phyloP scores from a whole-genome alignment of 2,329 filamentous ascomycete species.

The Calonectria pauciramosa region DNA sequence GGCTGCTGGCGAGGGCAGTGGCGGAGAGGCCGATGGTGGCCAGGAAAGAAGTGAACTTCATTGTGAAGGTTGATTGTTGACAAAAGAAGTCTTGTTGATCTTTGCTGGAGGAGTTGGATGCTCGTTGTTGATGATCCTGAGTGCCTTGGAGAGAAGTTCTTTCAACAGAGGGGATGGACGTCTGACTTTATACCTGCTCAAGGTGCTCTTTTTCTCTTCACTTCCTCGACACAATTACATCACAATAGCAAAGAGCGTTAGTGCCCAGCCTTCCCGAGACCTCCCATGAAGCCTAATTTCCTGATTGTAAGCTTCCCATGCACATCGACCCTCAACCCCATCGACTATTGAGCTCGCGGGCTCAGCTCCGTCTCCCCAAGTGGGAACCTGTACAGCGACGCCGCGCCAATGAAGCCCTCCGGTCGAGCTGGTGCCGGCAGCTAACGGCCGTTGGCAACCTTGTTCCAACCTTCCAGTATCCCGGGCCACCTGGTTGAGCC shows the following conservation, averaged over 20 bases:
- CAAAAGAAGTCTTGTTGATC: conserved; percentile 10
- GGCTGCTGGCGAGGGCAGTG: conserved; percentile 10
- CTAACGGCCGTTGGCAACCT: conserved; percentile 18
- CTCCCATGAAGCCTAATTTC: conserved; percentile 19
- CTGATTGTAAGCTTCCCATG: conserved; percentile 12
- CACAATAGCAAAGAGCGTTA: background rate
- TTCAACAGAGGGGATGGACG: background rate
- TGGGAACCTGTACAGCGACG: background rate
- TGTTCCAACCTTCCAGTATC: conserved; percentile 8
- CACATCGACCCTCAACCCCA: background rate
- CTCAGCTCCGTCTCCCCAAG: background rate
- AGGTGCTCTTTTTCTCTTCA: background rate
- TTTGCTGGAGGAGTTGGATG: conserved; percentile 13
- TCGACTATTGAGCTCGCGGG: background rate
- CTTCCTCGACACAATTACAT: background rate
- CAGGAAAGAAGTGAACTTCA: conserved; percentile 28
- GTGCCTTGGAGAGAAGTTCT: conserved; percentile 21
- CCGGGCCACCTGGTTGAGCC: background rate
- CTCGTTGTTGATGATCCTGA: conserved; percentile 19
- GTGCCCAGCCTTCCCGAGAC: background rate
- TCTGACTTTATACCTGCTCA: conserved; percentile 17
- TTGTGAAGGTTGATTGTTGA: conserved; percentile 17
- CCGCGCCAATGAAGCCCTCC: conserved; percentile 5
- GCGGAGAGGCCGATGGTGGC: conserved; percentile 18
- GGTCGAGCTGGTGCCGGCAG: conserved; percentile 11